Evolutionary conservation across 441 rosid genomes (phyloP), one percentile per base, ranked within the genome.

Genomic region (Cnidoscolus chayamansa): DNA sequence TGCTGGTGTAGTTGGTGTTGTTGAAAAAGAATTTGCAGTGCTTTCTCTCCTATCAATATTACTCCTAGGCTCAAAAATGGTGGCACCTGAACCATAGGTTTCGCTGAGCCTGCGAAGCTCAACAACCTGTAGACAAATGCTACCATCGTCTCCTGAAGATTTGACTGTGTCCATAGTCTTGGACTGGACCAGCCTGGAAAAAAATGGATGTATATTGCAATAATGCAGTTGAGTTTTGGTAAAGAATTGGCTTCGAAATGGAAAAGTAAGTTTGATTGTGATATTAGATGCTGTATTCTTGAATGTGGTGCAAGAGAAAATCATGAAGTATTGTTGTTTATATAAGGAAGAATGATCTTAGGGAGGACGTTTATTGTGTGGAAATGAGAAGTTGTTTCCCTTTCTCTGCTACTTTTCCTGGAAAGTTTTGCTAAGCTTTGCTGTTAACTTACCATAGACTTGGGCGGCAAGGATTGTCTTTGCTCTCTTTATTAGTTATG

Each of bases 31-130:
- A 19, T 79, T 81, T 1, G 72, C 83, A 66, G 8, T 69, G 72
- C 94, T 83, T 25, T 87, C 93, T 67, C 82, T 75, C 74, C 82
- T 84, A 76, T 71, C 90, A 2, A 79, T 68, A 70, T 80, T 78
- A 65, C 80, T 76, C 47, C 76, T 85, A 7, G 88, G 84, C 69
- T 89, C 91, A 6, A 90, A 93, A 30, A 87, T 82, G 30, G 88
- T 86, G 72, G 77, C 71, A 70, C 79, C 73, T 16, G 93, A 89
- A 25, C 87, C 86, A 47, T 79, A 67, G 2, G 83, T 67, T 68
- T 82, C 90, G 59, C 88, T 83, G 7, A 81, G 74, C 70, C 80
- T 86, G 1, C 74, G 78, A 10, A 87, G 88, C 74, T 84, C 89
- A 12, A 62, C 67, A 6, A 90, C 78, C 77, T 79, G 86, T 67